Base-by-base conservation (phyloP, 345 rosid species). In the Citrus mangshanensis region DNA sequence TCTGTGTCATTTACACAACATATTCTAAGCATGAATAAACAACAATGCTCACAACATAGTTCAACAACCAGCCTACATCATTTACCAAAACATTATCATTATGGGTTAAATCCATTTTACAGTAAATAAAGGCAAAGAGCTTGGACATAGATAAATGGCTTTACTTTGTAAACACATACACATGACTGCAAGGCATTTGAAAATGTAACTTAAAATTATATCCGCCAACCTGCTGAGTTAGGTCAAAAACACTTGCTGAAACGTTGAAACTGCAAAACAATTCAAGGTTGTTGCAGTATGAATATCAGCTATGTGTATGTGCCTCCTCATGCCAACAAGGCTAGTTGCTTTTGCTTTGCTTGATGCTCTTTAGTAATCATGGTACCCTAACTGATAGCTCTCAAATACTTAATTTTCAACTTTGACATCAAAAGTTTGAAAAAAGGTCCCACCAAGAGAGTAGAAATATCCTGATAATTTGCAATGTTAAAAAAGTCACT, bases 331-430 rank as follows among this genome's bases (percentile, higher is more conserved):
- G 68, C 76, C 79, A 66, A 81, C 83, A 84, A 62, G 51, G 76
- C 74, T 63, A 77, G 76, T 85, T 85, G 87, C 89, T 85, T 81
- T 81, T 32, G 63, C 82, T 85, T 80, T 82, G 85, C 85, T 82
- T 86, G 78, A 84, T 68, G 65, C 81, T 73, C 78, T 80, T 75
- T 73, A 49, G 80, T 79, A 81, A 80, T 83, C 83, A 84, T 76
- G 55, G 77, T 16, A 68, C 59, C 80, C 77, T 77, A 81, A 80
- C 85, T 13, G 75, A 81, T 72, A 77, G 67, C 72, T 64, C 85
- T 82, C 77, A 82, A 77, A 72, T 66, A 58, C 74, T 82, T 82
- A 64, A 34, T 65, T 78, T 81, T 87, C 86, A 82, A 84, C 77
- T 49, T 74, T 58, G 78, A 67, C 64, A 72, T 81, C 69, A 79